Percentiles rank a stretch among this genome's conserved stretches.
These are phyloP conservation scores for Daldinia childiae DNA, from an alignment of 495 filamentous ascomycete genomes.

Conservation along the genomic window DNA sequence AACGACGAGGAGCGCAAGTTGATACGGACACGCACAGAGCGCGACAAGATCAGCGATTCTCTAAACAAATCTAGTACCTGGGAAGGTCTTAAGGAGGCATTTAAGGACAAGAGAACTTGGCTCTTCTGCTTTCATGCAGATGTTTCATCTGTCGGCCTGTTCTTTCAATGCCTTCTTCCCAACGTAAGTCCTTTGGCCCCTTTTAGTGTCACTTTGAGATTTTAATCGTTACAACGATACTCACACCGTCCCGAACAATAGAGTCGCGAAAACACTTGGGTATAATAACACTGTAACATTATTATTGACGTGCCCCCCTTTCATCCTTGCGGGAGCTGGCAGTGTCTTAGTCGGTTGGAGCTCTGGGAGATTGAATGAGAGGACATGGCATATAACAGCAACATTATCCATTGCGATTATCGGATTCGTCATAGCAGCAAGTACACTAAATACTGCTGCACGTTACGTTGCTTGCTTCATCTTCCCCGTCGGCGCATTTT, in stretches of 20 bases:
- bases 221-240: neutral
- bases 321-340: conserved; percentile 51
- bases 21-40: conserved; percentile 40
- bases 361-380: conserved; percentile 55
- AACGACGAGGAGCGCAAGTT: conserved; percentile 39
- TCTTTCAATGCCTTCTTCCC: conserved; percentile 57
- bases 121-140: conserved; percentile 49
- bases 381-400: conserved; percentile 59
- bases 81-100: conserved; percentile 45
- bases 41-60: conserved; percentile 43
- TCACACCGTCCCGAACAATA: conserved; percentile 20
- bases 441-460: conserved; percentile 51
- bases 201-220: neutral
- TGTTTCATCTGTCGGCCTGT: conserved; percentile 46
- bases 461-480: conserved; percentile 57
- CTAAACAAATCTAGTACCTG: conserved; percentile 31
- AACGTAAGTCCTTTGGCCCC: conserved; percentile 26
- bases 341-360: conserved; percentile 49
- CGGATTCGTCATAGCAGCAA: conserved; percentile 53
- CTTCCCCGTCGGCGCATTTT: conserved; percentile 55
- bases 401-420: conserved; percentile 50
- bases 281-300: conserved; percentile 55
- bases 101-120: conserved; percentile 46
- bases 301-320: conserved; percentile 57
- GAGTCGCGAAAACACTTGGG: conserved; percentile 55